A percentile compares a stretch with the other conserved stretches of the same genome.
Conservation (phyloP, 495 filamentous ascomycete species). For the Cercophora scortea region DNA sequence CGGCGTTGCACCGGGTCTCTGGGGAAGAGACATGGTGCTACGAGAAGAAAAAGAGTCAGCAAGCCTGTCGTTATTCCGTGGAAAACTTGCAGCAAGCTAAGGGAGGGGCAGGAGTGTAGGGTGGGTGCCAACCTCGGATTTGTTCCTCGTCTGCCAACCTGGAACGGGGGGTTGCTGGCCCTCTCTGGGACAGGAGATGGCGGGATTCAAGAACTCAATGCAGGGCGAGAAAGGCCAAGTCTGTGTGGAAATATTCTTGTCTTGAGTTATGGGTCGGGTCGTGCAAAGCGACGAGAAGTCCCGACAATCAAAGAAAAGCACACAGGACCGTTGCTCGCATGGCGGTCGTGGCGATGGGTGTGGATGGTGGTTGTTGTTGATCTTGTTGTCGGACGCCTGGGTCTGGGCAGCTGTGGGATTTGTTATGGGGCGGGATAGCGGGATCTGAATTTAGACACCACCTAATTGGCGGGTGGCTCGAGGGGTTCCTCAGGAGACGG, state of each 20-base stretch:
- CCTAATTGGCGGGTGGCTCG: background rate
- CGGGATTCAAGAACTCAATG: background rate
- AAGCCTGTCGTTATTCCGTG: no score
- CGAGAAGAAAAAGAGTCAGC: constrained; percentile 13
- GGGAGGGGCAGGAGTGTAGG: no score
- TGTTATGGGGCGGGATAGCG: constrained; percentile 17
- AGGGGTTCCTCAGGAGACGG: constrained; percentile 22
- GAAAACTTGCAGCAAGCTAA: no score
- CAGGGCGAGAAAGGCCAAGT: background rate
- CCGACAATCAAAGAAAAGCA: background rate
- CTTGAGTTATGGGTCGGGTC: no score
- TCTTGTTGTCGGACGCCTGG: background rate
- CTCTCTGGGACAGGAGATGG: background rate
- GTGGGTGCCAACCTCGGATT: no score
- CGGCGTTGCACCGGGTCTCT: constrained; percentile 54
- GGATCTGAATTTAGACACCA: constrained; percentile 5
- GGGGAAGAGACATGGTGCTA: constrained; percentile 58
- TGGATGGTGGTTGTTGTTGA: no score
- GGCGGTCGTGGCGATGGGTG: background rate
- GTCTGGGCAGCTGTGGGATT: constrained; percentile 16
- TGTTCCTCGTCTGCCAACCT: no score
- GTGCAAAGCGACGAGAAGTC: no score
- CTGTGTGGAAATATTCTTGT: no score
- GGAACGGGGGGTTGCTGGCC: no score
- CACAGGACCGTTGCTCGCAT: constrained; percentile 3